phyloP scores from a whole-genome alignment of 495 filamentous ascomycete genomes.

The Astrocystis sublimbata region DNA sequence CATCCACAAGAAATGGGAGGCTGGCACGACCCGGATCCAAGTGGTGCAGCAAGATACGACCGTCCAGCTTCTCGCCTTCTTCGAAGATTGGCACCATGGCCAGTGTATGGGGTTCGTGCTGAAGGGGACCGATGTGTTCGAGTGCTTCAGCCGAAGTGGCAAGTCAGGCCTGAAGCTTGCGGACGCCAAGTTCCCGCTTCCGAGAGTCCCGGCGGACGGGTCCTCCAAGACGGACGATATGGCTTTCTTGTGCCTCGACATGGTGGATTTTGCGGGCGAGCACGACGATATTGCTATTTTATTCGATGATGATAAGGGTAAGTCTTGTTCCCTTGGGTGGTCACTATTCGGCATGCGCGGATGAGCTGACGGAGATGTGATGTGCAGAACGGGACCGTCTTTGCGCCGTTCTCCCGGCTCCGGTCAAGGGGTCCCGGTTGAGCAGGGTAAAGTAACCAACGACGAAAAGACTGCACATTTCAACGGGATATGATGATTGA shows the following conservation, averaged over 20 bases:
- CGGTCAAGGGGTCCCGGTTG: conserved; percentile 46
- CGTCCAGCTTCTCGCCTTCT: conserved; percentile 77
- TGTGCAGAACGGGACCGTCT: conserved; percentile 47
- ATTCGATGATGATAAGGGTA: conserved; percentile 79
- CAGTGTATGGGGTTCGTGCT: conserved; percentile 84
- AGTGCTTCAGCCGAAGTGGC: conserved; percentile 65
- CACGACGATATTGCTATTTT: conserved; percentile 85
- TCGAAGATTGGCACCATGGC: conserved; percentile 78
- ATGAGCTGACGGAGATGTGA: conserved; percentile 24
- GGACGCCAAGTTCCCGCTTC: conserved; percentile 87
- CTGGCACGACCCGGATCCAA: conserved; percentile 71
- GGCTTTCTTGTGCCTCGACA: conserved; percentile 77
- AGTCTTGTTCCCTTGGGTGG: conserved; percentile 33
- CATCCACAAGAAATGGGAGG: conserved; percentile 89
- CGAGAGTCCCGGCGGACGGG: conserved; percentile 57
- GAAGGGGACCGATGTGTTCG: conserved; percentile 76
- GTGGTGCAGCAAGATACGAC: conserved; percentile 72
- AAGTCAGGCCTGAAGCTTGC: conserved; percentile 72
- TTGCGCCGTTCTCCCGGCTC: conserved; percentile 45
- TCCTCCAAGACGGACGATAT: conserved; percentile 47
- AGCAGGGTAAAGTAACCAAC: conserved; percentile 33
- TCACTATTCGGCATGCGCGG: neutral
- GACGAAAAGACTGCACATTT: conserved; percentile 20
- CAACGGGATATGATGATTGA: conserved; percentile 29
- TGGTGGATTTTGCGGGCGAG: conserved; percentile 83